Evolutionary conservation across 1,284 basidiomycete genomes (phyloP).

Genomic region (Ceratobasidium sp.): DNA sequence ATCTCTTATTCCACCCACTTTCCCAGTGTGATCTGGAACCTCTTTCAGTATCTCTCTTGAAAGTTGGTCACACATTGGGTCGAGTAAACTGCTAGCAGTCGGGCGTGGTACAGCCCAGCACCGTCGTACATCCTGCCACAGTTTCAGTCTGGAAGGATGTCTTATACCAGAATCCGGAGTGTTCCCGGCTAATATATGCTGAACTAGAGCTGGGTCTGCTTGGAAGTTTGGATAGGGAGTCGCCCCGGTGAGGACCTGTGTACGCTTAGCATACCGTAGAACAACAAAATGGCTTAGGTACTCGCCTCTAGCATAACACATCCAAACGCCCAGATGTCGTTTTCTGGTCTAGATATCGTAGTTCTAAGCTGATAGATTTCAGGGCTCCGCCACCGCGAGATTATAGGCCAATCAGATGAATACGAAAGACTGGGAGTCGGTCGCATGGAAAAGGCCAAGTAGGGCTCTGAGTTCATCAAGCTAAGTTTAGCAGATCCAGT

Average conservation of each 20-base stretch:
- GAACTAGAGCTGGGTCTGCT: not conserved
- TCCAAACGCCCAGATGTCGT: constrained; percentile 13
- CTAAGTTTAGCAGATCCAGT: constrained; percentile 8
- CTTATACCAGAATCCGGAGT: constrained; percentile 5
- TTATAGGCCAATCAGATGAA: constrained; percentile 4
- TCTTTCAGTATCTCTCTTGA: not conserved
- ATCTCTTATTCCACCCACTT: not conserved
- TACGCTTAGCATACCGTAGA: not conserved
- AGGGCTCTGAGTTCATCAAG: constrained; percentile 9
- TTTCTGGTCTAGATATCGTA: not conserved
- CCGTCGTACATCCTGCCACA: constrained; percentile 12
- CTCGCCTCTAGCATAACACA: constrained; percentile 14
- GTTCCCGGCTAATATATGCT: constrained; percentile 4
- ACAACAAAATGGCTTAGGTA: not conserved
- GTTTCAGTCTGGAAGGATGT: not conserved
- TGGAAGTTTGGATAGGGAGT: constrained; percentile 2
- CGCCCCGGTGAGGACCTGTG: not conserved
- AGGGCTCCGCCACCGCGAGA: constrained; percentile 14
- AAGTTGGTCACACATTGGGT: not conserved
- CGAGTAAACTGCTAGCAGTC: not conserved
- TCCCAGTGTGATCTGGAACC: not conserved
- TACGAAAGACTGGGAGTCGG: not conserved
- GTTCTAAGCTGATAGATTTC: not conserved
- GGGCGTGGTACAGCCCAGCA: constrained; percentile 12
- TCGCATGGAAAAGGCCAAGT: not conserved